Evolutionary conservation across 495 filamentous ascomycete species (phyloP).

Genomic region (Penicillium cosmopolitanum): DNA sequence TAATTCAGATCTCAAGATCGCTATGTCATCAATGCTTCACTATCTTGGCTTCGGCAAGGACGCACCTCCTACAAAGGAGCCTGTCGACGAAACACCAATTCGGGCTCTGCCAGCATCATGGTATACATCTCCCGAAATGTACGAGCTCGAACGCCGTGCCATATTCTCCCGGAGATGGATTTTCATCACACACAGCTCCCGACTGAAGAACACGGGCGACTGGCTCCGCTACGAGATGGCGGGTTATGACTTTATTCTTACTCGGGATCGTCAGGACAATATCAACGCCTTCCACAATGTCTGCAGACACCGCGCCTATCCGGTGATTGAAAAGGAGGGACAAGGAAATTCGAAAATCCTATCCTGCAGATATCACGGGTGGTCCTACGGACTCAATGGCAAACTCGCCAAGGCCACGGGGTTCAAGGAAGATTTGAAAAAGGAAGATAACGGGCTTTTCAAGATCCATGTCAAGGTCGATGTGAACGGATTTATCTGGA

Average conservation of each 20-base stretch:
- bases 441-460: slow-evolving; percentile 47
- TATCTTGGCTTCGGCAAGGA: slow-evolving; percentile 36
- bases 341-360: slow-evolving; percentile 52
- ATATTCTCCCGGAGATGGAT: slow-evolving; percentile 57
- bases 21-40: slow-evolving; percentile 33
- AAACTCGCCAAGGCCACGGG: slow-evolving; percentile 60
- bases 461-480: slow-evolving; percentile 50
- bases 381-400: slow-evolving; percentile 52
- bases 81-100: slow-evolving; percentile 24
- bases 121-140: slow-evolving; percentile 53
- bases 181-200: slow-evolving; percentile 51
- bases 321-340: slow-evolving; percentile 50
- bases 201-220: slow-evolving; percentile 50
- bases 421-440: slow-evolving; percentile 56
- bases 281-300: slow-evolving; percentile 61
- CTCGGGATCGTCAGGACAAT: slow-evolving; percentile 45
- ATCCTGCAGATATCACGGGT: slow-evolving; percentile 58
- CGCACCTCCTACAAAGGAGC: slow-evolving; percentile 17
- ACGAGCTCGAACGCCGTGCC: slow-evolving; percentile 53
- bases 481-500: slow-evolving; percentile 56
- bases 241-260: slow-evolving; percentile 52
- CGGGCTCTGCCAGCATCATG: slow-evolving; percentile 52
- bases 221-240: slow-evolving; percentile 52
- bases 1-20: background rate
- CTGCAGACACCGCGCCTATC: slow-evolving; percentile 58